Evolutionary conservation across 2,329 filamentous ascomycete species (phyloP), one percentile per base, ranked within the genome.

Genomic region (Oidium heveae): DNA sequence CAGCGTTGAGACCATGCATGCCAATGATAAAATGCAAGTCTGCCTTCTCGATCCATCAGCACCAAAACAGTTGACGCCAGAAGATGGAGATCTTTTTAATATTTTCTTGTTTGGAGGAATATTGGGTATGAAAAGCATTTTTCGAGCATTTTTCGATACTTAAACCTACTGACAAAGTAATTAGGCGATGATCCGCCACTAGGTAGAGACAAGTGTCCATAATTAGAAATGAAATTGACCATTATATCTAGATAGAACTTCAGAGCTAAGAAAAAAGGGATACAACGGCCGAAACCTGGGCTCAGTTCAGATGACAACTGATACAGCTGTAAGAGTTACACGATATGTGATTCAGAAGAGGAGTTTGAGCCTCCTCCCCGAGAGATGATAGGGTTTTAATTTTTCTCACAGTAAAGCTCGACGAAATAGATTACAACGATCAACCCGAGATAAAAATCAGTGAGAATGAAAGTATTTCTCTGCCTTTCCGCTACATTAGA

Each of bases 401-500:
- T 18, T 44, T 22, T 20, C 12, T 1, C 22, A 44, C 60, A 94
- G 87, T 82, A 39, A 75, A 84, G 0, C 71, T 98, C 50, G 78
- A 84, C 55, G 72, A 87, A 59, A 82, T 98, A 36, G 74, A 79
- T 1, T 95, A 91, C 65, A 67, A 91, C 36, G 88, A 96, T 66
- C 80, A 85, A 63, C 91, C 91, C 0, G 89, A 96, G 65, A 76
- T 98, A 64, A 81, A 81, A 64, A 82, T 96, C 66, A 86, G 85
- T 66, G 81, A 91, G 65, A 82, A 94, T 64, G 91, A 98, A 70
- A 91, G 84, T 66, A 94, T 88, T 0, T 76, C 94, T 67, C 96
- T 98, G 91, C 91, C 91, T 0, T 98, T 98, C 68, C 85, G 91
- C 61, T 98, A 98, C 65, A 88, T 98, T 53, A 82, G 77, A 64